Evolutionary conservation across 2,329 filamentous ascomycete species (phyloP), one percentile per base, ranked within the genome.

Genomic region (Scytalidium sp.): DNA sequence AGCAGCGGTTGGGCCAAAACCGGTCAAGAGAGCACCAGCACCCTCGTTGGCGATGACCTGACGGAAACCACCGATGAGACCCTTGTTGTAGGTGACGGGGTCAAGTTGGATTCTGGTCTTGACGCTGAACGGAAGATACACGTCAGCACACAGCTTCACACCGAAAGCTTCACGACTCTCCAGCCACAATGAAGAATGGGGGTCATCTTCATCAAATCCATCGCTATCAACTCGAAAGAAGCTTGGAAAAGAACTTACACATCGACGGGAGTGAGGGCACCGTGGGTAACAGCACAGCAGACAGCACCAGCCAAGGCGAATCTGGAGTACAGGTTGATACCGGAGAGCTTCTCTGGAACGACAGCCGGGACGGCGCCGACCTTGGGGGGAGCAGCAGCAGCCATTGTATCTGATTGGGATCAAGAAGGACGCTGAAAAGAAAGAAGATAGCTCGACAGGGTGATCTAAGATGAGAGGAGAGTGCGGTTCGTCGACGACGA

Each of bases 201-300:
- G 17, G 13, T 27, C 36, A 46, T n/a, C 11, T 42, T 15, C 19
- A 40, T 19, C 32, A n/a, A 15, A 15, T 10, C 7, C 32, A n/a
- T n/a, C 32, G 17, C 17, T n/a, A 36, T 36, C 13, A 36, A 15
- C 13, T 5, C 13, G 32, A 36, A 15, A 36, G 15, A 36, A 8
- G 17, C 13, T 7, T 32, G 6, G 10, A 13, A 41, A 22, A 42
- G 50, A 54, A 89, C 93, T 75, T 94, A 97, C 93, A 99, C 94
- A 88, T 99, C 94, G 74, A 99, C 91, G 69, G 94, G 94, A 63
- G 94, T 99, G 66, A 97, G 85, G 68, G 82, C 88, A 75, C 93
- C 94, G 84, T 99, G 94, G 70, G 94, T 99, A 77, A 97, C 79
- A 65, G 92, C 94, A 77, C 94, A 99, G 86, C 94, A 97, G 80